Percentiles rank a stretch among this genome's conserved stretches.
phyloP scores from a whole-genome alignment of 257 asterid genomes.

The Scutellaria baicalensis region DNA sequence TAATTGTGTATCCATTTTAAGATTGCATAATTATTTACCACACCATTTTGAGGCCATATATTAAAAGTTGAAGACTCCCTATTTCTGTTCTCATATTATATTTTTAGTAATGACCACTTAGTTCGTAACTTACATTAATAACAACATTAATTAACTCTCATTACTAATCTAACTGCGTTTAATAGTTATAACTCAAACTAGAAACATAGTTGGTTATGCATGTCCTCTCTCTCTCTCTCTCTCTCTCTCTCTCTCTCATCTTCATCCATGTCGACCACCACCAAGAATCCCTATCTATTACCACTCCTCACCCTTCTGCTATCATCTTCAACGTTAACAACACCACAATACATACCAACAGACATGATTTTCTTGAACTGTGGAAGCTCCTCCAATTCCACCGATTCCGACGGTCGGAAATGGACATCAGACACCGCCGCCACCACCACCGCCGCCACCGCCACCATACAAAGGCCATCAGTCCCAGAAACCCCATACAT shows the following conservation, averaged over 20 bases:
- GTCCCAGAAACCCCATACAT: conserved; percentile 80
- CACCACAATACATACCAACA: conserved; percentile 53
- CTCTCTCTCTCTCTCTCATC: not conserved
- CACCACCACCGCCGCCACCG: conserved; percentile 43
- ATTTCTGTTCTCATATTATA: too few species aligned
- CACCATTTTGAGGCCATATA: not conserved
- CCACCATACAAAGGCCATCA: conserved; percentile 62
- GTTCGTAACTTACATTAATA: not conserved
- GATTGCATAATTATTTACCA: not conserved
- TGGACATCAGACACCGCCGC: conserved; percentile 65
- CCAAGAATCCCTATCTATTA: not conserved
- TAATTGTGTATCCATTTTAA: not conserved
- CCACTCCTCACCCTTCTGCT: not conserved
- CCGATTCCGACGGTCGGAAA: conserved; percentile 57
- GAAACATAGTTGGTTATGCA: too few species aligned
- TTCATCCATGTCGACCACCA: conserved; percentile 10
- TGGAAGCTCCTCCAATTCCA: conserved; percentile 65
- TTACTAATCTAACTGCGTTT: too few species aligned
- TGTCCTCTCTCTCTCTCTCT: not conserved
- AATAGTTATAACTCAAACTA: too few species aligned
- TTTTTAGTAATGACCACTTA: not conserved
- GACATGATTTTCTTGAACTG: conserved; percentile 74
- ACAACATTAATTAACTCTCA: not conserved
- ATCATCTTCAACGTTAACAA: not conserved
- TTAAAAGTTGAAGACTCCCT: not conserved